Evolutionary conservation across 176 grass and related monocot genomes (phyloP), one percentile per base, ranked within the genome.

Genomic region (Cenchrus purpureus): DNA sequence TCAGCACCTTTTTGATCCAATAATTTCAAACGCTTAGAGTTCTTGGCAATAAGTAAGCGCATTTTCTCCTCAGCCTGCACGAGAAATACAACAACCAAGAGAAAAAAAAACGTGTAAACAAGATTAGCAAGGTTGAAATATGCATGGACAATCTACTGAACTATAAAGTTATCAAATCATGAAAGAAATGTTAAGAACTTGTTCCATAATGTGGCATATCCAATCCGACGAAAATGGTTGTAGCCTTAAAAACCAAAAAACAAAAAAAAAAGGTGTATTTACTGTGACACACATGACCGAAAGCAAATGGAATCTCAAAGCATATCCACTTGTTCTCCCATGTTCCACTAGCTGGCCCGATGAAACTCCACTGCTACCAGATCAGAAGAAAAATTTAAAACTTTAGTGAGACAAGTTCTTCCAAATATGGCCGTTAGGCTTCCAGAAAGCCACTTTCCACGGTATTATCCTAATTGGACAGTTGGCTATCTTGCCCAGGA

Each of bases 41-140:
- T 96, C 79, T 91, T 96, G 43, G 67, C 87, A 52, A 98, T 82
- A 51, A 92, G 81, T 42, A 98, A 77, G 20, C 90, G 87, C 97
- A 96, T 96, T 66, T 96, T 99, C 70, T 96, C 97, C 79, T 99
- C 97, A 73, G 86, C 84, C 97, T 99, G 54, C 22, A 79, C 19
- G 11, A 65, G 57, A 79, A 84, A 22, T 32, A 52, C 4, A 75
- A 10, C 12, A 78, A 0, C 2, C 0, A 0, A 78, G 20, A 52
- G 48, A 63, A 58, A 17, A 11, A 69, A 73, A 15, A 62, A 0
- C 12, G 17, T 61, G 15, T 52, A 44, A 90, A 76, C 4, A 80
- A 10, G 48, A 68, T 55, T 55, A 32, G 2, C 50, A 32, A 61
- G 16, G n/a, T 16, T 42, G 14, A 85, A 3, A 52, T n/a, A 79